phyloP scores from a whole-genome alignment of 306 rosid genomes.

The Argentina anserina region DNA sequence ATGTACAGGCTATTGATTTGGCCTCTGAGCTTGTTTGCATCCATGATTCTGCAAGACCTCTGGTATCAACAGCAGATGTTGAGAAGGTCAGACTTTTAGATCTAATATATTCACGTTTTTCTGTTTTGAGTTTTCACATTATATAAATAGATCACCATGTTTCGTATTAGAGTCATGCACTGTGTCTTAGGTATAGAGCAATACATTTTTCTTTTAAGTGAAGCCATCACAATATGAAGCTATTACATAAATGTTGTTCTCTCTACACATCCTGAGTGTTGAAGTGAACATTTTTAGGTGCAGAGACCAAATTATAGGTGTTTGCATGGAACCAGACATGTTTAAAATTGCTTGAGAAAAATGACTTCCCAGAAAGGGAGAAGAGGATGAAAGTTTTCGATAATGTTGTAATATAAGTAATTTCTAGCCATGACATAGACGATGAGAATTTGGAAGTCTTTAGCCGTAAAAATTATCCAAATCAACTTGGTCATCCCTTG shows the following conservation, averaged over 20 bases:
- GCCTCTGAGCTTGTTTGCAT: conserved; percentile 83
- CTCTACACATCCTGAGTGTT: background rate
- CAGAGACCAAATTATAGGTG: background rate
- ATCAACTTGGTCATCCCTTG: background rate
- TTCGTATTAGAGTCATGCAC: background rate
- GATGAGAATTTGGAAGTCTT: background rate
- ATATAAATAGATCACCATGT: background rate
- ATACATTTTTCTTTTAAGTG: background rate
- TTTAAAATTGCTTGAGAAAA: background rate
- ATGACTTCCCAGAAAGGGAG: background rate
- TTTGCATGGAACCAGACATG: background rate
- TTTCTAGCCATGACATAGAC: background rate
- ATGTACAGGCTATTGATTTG: conserved; percentile 67
- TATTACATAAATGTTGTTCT: background rate
- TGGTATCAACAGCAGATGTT: conserved; percentile 53
- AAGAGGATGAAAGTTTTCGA: background rate
- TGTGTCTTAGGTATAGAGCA: background rate
- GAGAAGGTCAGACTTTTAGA: conserved; percentile 47
- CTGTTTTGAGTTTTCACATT: conserved; percentile 14
- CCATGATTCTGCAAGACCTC: conserved; percentile 98
- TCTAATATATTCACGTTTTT: conserved; percentile 15
- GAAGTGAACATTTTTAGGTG: background rate
- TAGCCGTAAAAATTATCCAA: background rate
- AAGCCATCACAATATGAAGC: background rate
- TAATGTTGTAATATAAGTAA: background rate